Evolutionary conservation across 176 grass and related monocot species (phyloP).

Genomic region (Musa schizocarpa): DNA sequence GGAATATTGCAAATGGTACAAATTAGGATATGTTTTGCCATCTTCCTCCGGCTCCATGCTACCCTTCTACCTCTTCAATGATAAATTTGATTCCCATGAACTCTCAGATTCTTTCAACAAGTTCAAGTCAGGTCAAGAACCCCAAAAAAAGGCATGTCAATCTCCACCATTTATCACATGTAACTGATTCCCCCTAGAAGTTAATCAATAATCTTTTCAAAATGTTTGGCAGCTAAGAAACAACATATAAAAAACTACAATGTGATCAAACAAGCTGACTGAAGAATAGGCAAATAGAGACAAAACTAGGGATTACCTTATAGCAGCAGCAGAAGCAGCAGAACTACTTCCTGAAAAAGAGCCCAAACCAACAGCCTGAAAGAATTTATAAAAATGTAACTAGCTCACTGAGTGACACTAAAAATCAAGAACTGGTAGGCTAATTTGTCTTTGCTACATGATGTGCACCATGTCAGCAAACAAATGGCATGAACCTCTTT

Average conservation of each 20-base stretch:
- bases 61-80: too few relatives aligned
- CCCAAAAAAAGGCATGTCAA: too few relatives aligned
- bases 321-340: constrained; percentile 89
- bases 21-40: too few relatives aligned
- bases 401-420: neutral
- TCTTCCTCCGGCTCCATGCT: too few relatives aligned
- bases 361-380: constrained; percentile 91
- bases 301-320: constrained; percentile 37
- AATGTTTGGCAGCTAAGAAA: neutral
- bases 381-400: constrained; percentile 37
- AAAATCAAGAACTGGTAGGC: neutral
- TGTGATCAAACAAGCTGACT: neutral
- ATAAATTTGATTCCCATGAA: too few relatives aligned
- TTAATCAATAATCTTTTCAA: neutral
- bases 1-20: too few relatives aligned
- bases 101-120: too few relatives aligned
- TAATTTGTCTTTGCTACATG: neutral
- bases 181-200: too few relatives aligned
- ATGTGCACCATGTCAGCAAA: too few relatives aligned
- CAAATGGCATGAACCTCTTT: too few relatives aligned
- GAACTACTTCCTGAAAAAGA: constrained; percentile 67
- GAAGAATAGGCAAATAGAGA: neutral
- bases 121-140: too few relatives aligned
- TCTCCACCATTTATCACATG: too few relatives aligned
- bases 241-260: neutral